Percentiles rank a stretch among this genome's conserved stretches.
Evolutionary conservation across 108 stramenopile genomes (phyloP).

Genomic region (Discostella stelligeroides): DNA sequence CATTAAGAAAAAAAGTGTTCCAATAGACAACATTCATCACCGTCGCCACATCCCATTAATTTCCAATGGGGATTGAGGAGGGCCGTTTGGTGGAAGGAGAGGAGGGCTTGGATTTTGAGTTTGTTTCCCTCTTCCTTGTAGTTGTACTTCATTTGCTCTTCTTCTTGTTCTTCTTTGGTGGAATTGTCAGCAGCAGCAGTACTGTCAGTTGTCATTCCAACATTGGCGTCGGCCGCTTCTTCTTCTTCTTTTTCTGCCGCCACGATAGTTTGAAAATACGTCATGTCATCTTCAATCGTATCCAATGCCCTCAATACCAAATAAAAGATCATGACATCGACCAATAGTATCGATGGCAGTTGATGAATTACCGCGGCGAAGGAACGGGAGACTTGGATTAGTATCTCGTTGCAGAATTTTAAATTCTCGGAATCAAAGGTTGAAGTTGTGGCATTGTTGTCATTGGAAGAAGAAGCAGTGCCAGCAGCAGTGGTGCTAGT

Average conservation of each 20-base stretch:
- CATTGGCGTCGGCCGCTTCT: too few relatives aligned
- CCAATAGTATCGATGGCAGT: constrained; percentile 80
- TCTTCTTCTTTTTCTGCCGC: too few relatives aligned
- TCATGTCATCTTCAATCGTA: constrained; percentile 99
- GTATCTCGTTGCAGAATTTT: constrained; percentile 94
- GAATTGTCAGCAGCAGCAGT: too few relatives aligned
- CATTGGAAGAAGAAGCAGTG: too few relatives aligned
- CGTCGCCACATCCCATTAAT: constrained; percentile 94
- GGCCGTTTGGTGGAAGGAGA: constrained; percentile 86
- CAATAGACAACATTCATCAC: constrained; percentile 89
- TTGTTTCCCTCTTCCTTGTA: too few relatives aligned
- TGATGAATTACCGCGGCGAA: constrained; percentile 99
- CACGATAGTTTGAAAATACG: constrained; percentile 77
- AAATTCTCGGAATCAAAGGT: constrained; percentile 68
- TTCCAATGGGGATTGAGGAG: constrained; percentile 86
- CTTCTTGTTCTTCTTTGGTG: too few relatives aligned
- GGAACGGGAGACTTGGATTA: constrained; percentile 93
- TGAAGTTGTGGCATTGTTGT: too few relatives aligned
- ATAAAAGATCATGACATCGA: constrained; percentile 97
- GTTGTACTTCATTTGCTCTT: too few relatives aligned
- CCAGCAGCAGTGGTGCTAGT: too few relatives aligned
- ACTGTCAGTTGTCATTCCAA: too few relatives aligned
- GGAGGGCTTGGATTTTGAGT: constrained; percentile 84
- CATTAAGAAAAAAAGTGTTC: constrained; percentile 93
- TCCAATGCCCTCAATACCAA: constrained; percentile 96